Evolutionary conservation across 148 eudicot genomes (phyloP).

Genomic region (Cornus florida): DNA sequence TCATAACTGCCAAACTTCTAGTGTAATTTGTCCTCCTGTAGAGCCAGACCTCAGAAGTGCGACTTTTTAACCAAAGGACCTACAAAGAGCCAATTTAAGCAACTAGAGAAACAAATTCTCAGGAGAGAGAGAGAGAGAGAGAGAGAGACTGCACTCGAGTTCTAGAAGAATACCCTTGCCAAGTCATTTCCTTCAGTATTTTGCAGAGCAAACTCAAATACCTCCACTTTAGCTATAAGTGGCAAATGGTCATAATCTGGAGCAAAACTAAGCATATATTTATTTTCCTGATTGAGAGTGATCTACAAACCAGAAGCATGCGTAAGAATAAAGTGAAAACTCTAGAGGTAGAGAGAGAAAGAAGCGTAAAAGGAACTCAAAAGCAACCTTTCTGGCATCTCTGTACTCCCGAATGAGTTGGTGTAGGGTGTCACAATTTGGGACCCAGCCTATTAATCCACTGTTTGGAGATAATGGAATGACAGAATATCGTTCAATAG

Average conservation of each 20-base stretch:
- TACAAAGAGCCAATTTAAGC: slow-evolving; percentile 19
- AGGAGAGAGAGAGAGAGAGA: neutral
- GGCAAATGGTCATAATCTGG: slow-evolving; percentile 96
- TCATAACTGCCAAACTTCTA: slow-evolving; percentile 99
- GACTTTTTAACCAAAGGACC: slow-evolving; percentile 99
- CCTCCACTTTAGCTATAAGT: slow-evolving; percentile 92
- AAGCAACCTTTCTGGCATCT: slow-evolving; percentile 88
- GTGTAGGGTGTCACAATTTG: slow-evolving; percentile 96
- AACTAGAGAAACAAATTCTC: slow-evolving; percentile 10
- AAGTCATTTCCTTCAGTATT: slow-evolving; percentile 96
- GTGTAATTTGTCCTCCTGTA: slow-evolving; percentile 96
- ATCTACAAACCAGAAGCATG: slow-evolving; percentile 48
- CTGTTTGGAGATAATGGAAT: slow-evolving; percentile 96
- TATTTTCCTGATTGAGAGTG: slow-evolving; percentile 90
- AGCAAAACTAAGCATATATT: slow-evolving; percentile 86
- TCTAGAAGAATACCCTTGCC: slow-evolving; percentile 55
- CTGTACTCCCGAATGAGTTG: slow-evolving; percentile 94
- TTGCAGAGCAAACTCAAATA: slow-evolving; percentile 85
- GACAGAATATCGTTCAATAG: slow-evolving; percentile 87
- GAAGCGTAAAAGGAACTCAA: slow-evolving; percentile 8
- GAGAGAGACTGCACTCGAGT: neutral
- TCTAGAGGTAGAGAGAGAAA: neutral
- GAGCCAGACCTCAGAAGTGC: slow-evolving; percentile 97
- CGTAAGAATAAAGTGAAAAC: slow-evolving; percentile 1
- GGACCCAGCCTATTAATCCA: slow-evolving; percentile 99